phyloP scores from a whole-genome alignment of 495 filamentous ascomycete species.

The Podospora sp. region DNA sequence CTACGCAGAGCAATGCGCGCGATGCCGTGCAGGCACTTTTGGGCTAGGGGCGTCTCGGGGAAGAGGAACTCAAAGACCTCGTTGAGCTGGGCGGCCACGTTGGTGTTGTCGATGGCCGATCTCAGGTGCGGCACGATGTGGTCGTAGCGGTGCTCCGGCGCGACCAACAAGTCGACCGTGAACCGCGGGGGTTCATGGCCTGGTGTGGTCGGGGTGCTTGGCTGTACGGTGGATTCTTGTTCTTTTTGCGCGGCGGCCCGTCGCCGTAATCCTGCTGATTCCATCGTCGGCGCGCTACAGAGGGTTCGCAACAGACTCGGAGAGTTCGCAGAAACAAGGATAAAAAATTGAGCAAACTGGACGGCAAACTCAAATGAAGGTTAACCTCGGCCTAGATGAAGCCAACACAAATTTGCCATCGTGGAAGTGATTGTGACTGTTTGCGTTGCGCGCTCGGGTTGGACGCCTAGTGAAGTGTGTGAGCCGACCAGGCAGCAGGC shows the following conservation, averaged over 20 bases:
- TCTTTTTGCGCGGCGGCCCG: background rate
- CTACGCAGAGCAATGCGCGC: conserved; percentile 47
- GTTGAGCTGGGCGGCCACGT: conserved; percentile 2
- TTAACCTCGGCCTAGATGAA: background rate
- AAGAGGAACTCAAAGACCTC: conserved; percentile 17
- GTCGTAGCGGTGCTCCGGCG: conserved; percentile 59
- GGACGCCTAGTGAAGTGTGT: background rate
- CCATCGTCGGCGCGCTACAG: too few species aligned
- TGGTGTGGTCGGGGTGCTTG: background rate
- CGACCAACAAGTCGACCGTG: conserved; percentile 61
- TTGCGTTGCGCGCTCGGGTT: background rate
- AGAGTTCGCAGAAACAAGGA: background rate
- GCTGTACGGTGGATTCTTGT: background rate
- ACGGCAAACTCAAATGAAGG: too few species aligned
- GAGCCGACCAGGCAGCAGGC: background rate
- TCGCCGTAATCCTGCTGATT: background rate
- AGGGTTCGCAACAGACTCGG: too few species aligned
- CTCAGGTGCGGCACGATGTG: conserved; percentile 19
- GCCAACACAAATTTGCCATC: background rate
- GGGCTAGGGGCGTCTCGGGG: background rate
- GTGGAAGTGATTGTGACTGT: background rate
- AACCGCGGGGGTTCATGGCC: conserved; percentile 33
- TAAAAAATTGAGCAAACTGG: background rate
- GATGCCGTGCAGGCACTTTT: conserved; percentile 15
- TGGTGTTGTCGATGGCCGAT: conserved; percentile 4